phyloP scores from a whole-genome alignment of 177 flowering plant genomes.

The Vitis hybrid region DNA sequence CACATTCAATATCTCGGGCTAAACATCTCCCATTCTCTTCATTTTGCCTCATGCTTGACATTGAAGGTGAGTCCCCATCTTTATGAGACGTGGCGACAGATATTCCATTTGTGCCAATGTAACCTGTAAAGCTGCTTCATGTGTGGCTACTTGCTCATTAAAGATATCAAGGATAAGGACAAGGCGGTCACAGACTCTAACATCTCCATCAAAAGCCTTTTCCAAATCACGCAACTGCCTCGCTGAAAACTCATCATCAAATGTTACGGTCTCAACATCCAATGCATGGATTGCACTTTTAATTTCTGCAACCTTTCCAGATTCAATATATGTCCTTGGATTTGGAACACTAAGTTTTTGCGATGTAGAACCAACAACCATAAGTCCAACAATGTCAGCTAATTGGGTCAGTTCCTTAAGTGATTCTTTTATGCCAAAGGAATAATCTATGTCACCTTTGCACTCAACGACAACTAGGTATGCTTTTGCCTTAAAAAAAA shows the following conservation, averaged over 20 bases:
- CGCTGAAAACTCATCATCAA: slow-evolving; percentile 95
- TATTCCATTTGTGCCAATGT: too few species aligned
- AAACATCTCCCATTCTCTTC: too few species aligned
- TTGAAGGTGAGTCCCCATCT: too few species aligned
- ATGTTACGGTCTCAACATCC: slow-evolving; percentile 88
- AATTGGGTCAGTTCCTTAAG: slow-evolving; percentile 77
- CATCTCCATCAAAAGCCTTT: slow-evolving; percentile 84
- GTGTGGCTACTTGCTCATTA: slow-evolving; percentile 37
- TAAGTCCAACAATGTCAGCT: slow-evolving; percentile 92
- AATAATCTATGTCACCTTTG: slow-evolving; percentile 45
- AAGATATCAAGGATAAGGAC: slow-evolving; percentile 94
- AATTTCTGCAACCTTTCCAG: too few species aligned
- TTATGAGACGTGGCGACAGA: too few species aligned
- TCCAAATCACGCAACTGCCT: slow-evolving; percentile 92
- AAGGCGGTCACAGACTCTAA: slow-evolving; percentile 93
- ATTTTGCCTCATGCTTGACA: too few species aligned
- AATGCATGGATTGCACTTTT: slow-evolving; percentile 6
- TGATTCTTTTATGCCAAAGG: slow-evolving; percentile 77
- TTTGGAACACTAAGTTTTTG: slow-evolving; percentile 56
- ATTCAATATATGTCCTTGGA: too few species aligned
- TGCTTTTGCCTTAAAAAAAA: slow-evolving; percentile 57
- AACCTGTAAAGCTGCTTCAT: too few species aligned
- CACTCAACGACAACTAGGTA: slow-evolving; percentile 79
- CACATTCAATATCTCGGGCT: too few species aligned
- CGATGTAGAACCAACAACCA: slow-evolving; percentile 79